Evolutionary conservation across 2,329 filamentous ascomycete species (phyloP).

Genomic region (Apiospora marii): DNA sequence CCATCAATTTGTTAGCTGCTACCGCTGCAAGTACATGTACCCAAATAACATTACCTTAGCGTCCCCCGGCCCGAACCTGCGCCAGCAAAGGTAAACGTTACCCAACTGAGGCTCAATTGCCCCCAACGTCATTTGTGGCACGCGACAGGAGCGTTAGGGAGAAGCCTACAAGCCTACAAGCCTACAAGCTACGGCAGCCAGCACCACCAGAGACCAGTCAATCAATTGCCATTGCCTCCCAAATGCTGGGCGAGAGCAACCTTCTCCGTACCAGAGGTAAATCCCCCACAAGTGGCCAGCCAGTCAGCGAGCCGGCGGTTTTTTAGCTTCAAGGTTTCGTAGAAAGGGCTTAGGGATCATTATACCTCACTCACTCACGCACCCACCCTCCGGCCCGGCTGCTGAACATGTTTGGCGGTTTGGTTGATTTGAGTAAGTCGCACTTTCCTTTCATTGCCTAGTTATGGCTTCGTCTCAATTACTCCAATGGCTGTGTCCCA

Average conservation of each 20-base stretch:
- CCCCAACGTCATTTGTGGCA: conserved; percentile 7
- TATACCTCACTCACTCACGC: not conserved
- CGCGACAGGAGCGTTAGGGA: not conserved
- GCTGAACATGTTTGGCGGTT: conserved; percentile 38
- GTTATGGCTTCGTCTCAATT: conserved; percentile 26
- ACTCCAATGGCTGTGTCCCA: not conserved
- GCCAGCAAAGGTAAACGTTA: not conserved
- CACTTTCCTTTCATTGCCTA: not conserved
- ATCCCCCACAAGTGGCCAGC: not conserved
- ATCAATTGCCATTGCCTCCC: conserved; percentile 2
- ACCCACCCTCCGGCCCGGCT: not conserved
- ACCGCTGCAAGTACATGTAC: not conserved
- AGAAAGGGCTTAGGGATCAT: not conserved
- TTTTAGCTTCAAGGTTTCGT: not conserved
- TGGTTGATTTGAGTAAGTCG: conserved; percentile 41
- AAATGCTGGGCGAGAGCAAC: not conserved
- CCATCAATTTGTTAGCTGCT: not conserved
- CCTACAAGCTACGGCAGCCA: not conserved
- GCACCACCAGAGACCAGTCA: not conserved
- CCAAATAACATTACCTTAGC: not conserved
- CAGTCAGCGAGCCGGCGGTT: not conserved
- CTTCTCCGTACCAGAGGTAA: not conserved
- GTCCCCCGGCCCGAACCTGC: conserved; percentile 8
- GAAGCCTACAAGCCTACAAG: not conserved
- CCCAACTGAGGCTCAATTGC: conserved; percentile 7